A percentile compares a stretch with the other conserved stretches of the same genome.
These are phyloP conservation scores for Cladosporium colombiae DNA, from an alignment of 2,329 filamentous ascomycete species.

Conservation along the genomic window DNA sequence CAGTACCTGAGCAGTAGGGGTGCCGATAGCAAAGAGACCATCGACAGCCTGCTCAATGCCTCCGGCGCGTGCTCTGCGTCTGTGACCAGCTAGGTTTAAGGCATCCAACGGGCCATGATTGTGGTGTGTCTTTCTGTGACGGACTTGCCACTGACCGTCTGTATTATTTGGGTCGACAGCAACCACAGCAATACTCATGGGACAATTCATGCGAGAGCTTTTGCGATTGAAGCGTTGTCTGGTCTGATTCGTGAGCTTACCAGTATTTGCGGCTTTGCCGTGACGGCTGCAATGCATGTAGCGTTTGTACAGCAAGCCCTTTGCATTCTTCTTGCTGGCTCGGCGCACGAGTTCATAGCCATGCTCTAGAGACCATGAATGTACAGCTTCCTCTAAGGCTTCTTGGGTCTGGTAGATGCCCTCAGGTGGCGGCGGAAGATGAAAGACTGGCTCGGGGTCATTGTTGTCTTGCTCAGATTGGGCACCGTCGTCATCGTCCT, in stretches of 20 bases:
- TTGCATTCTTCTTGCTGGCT: constrained; percentile 37
- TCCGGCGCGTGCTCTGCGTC: constrained; percentile 33
- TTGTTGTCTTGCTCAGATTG: constrained; percentile 23
- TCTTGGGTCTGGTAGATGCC: constrained; percentile 30
- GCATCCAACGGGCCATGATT: constrained; percentile 37
- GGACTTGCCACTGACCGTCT: constrained; percentile 36
- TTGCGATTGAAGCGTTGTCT: constrained; percentile 33
- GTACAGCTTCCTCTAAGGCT: constrained; percentile 35
- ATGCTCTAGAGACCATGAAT: constrained; percentile 37
- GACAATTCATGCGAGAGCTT: constrained; percentile 35
- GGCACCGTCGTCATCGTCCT: constrained; percentile 28
- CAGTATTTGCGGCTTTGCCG: constrained; percentile 31
- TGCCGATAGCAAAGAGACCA: constrained; percentile 37
- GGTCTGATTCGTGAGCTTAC: constrained; percentile 30
- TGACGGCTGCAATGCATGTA: constrained; percentile 39
- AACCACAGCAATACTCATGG: constrained; percentile 37
- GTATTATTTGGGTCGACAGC: constrained; percentile 34
- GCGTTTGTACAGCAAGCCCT: constrained; percentile 37
- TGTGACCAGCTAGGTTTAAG: constrained; percentile 33
- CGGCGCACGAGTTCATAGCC: constrained; percentile 38
- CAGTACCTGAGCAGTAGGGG: constrained; percentile 34
- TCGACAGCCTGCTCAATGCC: constrained; percentile 37
- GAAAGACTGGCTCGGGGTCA: constrained; percentile 32
- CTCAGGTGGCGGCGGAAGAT: constrained; percentile 37
- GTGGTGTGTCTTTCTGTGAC: constrained; percentile 37